Evolutionary conservation across 306 rosid species (phyloP), one percentile per base, ranked within the genome.

Genomic region (Malus domestica): DNA sequence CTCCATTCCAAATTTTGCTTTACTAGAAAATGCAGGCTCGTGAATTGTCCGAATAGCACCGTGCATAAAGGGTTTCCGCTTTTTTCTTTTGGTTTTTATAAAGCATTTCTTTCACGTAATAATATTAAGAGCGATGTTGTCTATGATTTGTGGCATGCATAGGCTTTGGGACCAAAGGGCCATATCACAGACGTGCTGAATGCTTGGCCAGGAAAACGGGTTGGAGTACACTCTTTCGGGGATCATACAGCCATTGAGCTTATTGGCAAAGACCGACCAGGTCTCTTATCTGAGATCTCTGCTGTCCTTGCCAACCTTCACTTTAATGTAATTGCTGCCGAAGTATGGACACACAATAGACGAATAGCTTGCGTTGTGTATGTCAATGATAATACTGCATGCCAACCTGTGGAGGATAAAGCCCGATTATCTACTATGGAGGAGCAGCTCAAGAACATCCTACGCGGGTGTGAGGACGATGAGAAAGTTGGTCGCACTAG

Each of bases 111-210:
- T 18, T 73, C 68, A 67, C 78, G 66, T 60, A 6, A 5, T 49
- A 8, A 76, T 75, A 74, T 85, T 83, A 59, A 86, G 76, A 68
- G 86, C 73, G 77, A 60, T 78, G 80, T 83, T 80, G 80, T 81
- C 74, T 79, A 76, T 83, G 81, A 83, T 82, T 85, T 82, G 79
- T 81, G 85, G 54, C 82, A 80, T 74, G 46, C 23, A 62, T 81
- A 88, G 97, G 90, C 93, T 82, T 88, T 90, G 87, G 97, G 96
- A 87, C 97, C 93, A 76, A 92, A 83, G 90, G 82, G 90, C 76
- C 87, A 88, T 75, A 76, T 46, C 74, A 84, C 40, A 54, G 89
- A 88, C 62, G 85, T 85, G 54, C 84, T 76, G 68, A 88, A 87
- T 79, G 77, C 81, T 55, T 83, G 86, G 86, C 83, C 89, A 25